Evolutionary conservation across 176 grass and related monocot species (phyloP), one percentile per base, ranked within the genome.

Genomic region (Cymbopogon citratus): DNA sequence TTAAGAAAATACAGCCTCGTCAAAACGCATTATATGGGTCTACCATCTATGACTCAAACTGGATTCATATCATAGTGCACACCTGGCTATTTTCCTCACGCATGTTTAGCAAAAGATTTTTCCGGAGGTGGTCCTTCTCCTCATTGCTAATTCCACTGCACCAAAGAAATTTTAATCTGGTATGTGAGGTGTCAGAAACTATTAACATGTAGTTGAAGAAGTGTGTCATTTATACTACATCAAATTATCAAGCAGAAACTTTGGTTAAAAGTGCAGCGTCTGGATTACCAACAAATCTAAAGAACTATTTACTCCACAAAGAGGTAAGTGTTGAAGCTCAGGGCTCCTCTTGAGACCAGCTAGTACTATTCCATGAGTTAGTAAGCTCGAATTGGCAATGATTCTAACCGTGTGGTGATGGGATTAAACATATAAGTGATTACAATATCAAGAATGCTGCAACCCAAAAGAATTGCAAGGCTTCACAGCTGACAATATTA

Each of bases 61-160:
- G 24, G 11, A 41, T 73, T 31, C 40, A 73, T 41, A 43, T 26
- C 52, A 72, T 72, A 31, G 68, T 75, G 23, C 79, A 75, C 13
- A 99, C 96, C 96, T 99, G 88, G 38, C 76, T 90, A 75, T 99
- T 95, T 82, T 95, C 92, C 80, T 99, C 96, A 18, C 89, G 86
- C 71, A 99, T 93, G 80, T 95, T 94, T 74, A 93, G 81, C 78
- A 99, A 64, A 27, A 99, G 90, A 79, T 90, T 99, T 75, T 93
- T 95, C 45, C 96, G 80, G 49, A 99, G 91, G 78, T 99, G 92
- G 49, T 80, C 87, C 87, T 99, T 99, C 78, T 99, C 96, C 82
- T 99, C 96, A 21, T 91, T 95, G 85, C 87, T 93, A 85, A 99
- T 99, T 74, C 88, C 96, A 81, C 96, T 99, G 87, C 75, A 86